Percentiles rank a stretch among this genome's conserved stretches.
Evolutionary conservation across 345 rosid genomes (phyloP).

Genomic region (Eutrema heterophyllum): DNA sequence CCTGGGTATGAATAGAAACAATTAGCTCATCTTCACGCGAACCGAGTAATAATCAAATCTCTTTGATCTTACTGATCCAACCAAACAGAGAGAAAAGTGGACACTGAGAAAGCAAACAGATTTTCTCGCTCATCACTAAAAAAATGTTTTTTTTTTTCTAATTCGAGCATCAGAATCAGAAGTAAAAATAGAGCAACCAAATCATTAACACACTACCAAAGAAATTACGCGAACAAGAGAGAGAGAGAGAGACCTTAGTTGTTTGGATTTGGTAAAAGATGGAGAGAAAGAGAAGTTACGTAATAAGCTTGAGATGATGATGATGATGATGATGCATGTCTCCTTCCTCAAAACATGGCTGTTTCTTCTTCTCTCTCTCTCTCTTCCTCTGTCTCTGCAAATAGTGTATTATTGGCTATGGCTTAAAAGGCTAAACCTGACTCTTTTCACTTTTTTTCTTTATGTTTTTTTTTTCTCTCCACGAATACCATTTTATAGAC

Average conservation of each 20-base stretch:
- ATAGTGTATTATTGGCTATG: slow-evolving; percentile 32
- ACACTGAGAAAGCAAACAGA: not conserved
- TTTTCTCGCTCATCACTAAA: not conserved
- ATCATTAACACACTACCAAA: slow-evolving; percentile 15
- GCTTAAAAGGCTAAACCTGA: slow-evolving; percentile 30
- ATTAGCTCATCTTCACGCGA: not conserved
- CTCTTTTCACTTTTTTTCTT: slow-evolving; percentile 7
- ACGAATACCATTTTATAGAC: not conserved
- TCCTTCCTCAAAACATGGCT: slow-evolving; percentile 40
- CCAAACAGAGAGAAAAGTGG: slow-evolving; percentile 1
- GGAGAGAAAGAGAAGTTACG: slow-evolving; percentile 28
- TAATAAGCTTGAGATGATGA: slow-evolving; percentile 21
- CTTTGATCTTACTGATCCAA: slow-evolving; percentile 16
- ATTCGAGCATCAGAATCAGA: slow-evolving; percentile 2
- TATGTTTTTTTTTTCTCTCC: not conserved
- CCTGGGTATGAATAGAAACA: not conserved
- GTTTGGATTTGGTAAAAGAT: slow-evolving; percentile 24
- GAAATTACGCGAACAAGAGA: not conserved
- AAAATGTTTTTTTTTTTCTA: not conserved
- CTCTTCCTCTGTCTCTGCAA: slow-evolving; percentile 27
- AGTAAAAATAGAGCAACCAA: slow-evolving; percentile 18
- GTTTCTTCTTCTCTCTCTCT: slow-evolving; percentile 21
- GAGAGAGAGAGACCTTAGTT: slow-evolving; percentile 26
- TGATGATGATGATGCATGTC: slow-evolving; percentile 31
- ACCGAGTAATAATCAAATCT: slow-evolving; percentile 13